A percentile compares a stretch with the other conserved stretches of the same genome.
These are phyloP conservation scores for Davidsoniella eucalypti DNA, from an alignment of 2,329 filamentous ascomycete genomes.

Conservation along the genomic window DNA sequence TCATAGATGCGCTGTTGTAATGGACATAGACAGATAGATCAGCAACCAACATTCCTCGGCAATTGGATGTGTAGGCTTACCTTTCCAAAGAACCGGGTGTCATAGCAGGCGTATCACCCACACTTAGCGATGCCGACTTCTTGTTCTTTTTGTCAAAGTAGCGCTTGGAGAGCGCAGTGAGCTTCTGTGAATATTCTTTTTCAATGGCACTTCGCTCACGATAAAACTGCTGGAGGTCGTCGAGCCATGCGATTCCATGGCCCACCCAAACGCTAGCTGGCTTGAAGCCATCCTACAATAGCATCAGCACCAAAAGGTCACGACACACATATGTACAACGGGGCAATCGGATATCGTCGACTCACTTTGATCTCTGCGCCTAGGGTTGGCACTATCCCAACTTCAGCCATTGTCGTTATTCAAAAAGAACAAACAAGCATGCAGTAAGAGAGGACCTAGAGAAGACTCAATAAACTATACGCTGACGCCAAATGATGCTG, in stretches of 20 bases:
- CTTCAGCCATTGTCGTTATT: slow-evolving; percentile 47
- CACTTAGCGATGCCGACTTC: slow-evolving; percentile 74
- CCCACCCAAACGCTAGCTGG: slow-evolving; percentile 82
- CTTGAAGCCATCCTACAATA: slow-evolving; percentile 78
- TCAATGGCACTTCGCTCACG: slow-evolving; percentile 86
- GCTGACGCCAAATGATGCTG: slow-evolving; percentile 13
- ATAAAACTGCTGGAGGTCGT: slow-evolving; percentile 95
- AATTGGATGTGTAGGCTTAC: slow-evolving; percentile 23
- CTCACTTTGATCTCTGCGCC: slow-evolving; percentile 83
- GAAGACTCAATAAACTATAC: slow-evolving; percentile 10
- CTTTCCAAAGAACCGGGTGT: slow-evolving; percentile 91
- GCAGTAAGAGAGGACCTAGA: background rate
- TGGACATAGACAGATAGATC: slow-evolving; percentile 1
- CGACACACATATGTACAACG: background rate
- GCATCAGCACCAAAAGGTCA: background rate
- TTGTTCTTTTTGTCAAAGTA: slow-evolving; percentile 95
- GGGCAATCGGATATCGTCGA: slow-evolving; percentile 9
- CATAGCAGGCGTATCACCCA: slow-evolving; percentile 82
- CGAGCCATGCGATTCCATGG: slow-evolving; percentile 83
- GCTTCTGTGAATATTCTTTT: slow-evolving; percentile 87
- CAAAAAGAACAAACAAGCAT: slow-evolving; percentile 8
- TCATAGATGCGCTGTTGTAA: slow-evolving; percentile 61
- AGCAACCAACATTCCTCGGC: background rate
- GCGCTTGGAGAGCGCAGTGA: slow-evolving; percentile 77
- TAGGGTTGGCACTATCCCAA: slow-evolving; percentile 72